Base-by-base conservation (phyloP, 208 protist genomes). In the Crithidia thermophila region DNA sequence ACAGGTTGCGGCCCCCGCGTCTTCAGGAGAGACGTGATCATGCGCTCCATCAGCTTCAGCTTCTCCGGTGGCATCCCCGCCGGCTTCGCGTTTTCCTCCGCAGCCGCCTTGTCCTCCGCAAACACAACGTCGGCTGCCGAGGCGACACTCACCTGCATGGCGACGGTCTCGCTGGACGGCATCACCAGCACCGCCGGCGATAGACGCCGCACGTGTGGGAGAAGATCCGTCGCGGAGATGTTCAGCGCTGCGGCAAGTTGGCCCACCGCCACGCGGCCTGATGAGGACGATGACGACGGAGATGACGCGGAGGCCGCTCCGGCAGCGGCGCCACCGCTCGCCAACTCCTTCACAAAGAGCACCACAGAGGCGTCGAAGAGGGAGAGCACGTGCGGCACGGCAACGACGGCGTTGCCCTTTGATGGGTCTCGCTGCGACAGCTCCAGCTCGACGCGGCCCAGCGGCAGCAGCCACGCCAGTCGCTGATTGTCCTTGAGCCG, bases 301-400 rank as follows among this genome's bases (percentile, higher is more conserved):
- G n/a, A n/a, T n/a, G n/a, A n/a, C n/a, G n/a, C n/a, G n/a, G n/a
- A n/a, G n/a, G n/a, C n/a, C n/a, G n/a, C n/a, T n/a, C 3, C 14
- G 33, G n/a, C 47, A 16, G n/a, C 45, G 28, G 18, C 39, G 25
- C 33, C 52, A 23, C 50, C 23, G 37, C 52, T 39, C 3, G 61
- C 18, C 68, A 87, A 36, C 25, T 91, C 85, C 33, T 79, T 75
- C 33, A 92, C 69, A 53, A 84, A 81, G 10, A 93, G 66, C 21
- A 91, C 78, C 16, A 91, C 25, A 2, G 90, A 95, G n/a, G 87
- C 90, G 39, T 77, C 79, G 37, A 93, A 91, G 13, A 93, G 59
- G 33, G 85, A 88, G 18, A 91, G 50, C 25, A 80, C 74, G 53
- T 84, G 87, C 49, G 77, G 52, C 3, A 68, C 76, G 11, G 57